Percentiles rank a stretch among this genome's conserved stretches.
These are phyloP conservation scores for Smallanthus sonchifolius DNA, from an alignment of 129 eudicot species.

Conservation along the genomic window DNA sequence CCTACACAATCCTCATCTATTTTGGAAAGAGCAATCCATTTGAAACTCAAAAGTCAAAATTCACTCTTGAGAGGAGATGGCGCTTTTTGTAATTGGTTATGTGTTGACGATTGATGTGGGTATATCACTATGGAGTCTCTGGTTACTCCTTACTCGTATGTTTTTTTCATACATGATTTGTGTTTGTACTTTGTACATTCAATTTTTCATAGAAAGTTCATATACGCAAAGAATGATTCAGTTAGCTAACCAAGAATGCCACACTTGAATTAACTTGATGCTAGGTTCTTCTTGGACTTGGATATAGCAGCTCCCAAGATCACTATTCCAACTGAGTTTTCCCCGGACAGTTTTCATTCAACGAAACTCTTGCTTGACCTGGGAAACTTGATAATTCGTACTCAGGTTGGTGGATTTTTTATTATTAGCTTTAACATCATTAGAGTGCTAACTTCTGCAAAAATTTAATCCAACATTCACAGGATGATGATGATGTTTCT, in stretches of 20 bases:
- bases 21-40: neutral
- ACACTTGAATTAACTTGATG: conserved; percentile 17
- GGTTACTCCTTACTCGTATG: conserved; percentile 1
- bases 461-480: conserved; percentile 17
- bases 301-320: conserved; percentile 98
- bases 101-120: conserved; percentile 6
- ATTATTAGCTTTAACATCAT: neutral
- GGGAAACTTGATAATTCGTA: conserved; percentile 83
- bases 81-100: conserved; percentile 2
- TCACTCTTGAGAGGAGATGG: conserved; percentile 1
- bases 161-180: neutral
- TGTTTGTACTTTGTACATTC: conserved; percentile 3
- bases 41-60: neutral
- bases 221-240: conserved; percentile 12
- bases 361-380: conserved; percentile 94
- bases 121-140: neutral
- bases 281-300: conserved; percentile 90
- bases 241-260: conserved; percentile 1
- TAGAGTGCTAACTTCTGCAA: neutral
- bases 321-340: conserved; percentile 84
- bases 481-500: conserved; percentile 66
- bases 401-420: conserved; percentile 48
- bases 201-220: neutral
- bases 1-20: neutral
- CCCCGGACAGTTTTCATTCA: conserved; percentile 68